Percentiles rank a stretch among this genome's conserved stretches.
Conservation (phyloP, 2,329 filamentous ascomycete genomes). For the Aspergillus ustus region DNA sequence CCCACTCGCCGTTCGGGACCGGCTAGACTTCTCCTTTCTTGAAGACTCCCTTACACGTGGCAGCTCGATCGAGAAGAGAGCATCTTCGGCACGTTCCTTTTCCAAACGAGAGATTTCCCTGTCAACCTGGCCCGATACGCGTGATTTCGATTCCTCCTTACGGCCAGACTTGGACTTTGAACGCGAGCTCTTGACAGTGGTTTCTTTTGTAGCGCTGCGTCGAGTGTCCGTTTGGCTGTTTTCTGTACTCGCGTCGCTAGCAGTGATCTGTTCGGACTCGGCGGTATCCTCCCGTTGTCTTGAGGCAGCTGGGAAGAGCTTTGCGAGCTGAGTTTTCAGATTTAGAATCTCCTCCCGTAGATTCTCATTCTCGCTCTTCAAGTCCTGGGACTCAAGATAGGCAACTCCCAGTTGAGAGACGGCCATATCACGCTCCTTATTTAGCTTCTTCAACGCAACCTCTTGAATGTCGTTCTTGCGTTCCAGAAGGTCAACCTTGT, state of each 20-base stretch:
- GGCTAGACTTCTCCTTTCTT: slow-evolving; percentile 27
- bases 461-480: slow-evolving; percentile 60
- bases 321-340: slow-evolving; percentile 42
- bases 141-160: slow-evolving; percentile 35
- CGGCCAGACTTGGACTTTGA: slow-evolving; percentile 31
- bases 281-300: slow-evolving; percentile 35
- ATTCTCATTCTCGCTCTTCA: slow-evolving; percentile 46
- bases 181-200: slow-evolving; percentile 35
- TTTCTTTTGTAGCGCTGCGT: slow-evolving; percentile 35
- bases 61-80: slow-evolving; percentile 42
- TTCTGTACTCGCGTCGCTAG: slow-evolving; percentile 31
- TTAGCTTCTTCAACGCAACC: slow-evolving; percentile 58
- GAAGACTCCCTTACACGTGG: slow-evolving; percentile 31
- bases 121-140: slow-evolving; percentile 40
- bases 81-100: slow-evolving; percentile 44
- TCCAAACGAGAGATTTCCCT: slow-evolving; percentile 42
- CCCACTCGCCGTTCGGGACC: slow-evolving; percentile 23
- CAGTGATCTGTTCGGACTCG: slow-evolving; percentile 32
- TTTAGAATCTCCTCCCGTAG: slow-evolving; percentile 44
- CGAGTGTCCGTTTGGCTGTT: slow-evolving; percentile 40
- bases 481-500: slow-evolving; percentile 59
- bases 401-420: slow-evolving; percentile 62
- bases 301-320: slow-evolving; percentile 26
- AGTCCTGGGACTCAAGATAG: slow-evolving; percentile 56
- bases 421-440: slow-evolving; percentile 61